These are phyloP conservation scores for Aspergillus clavatus DNA, from an alignment of 2,329 filamentous ascomycete species.

Conservation along the genomic window DNA sequence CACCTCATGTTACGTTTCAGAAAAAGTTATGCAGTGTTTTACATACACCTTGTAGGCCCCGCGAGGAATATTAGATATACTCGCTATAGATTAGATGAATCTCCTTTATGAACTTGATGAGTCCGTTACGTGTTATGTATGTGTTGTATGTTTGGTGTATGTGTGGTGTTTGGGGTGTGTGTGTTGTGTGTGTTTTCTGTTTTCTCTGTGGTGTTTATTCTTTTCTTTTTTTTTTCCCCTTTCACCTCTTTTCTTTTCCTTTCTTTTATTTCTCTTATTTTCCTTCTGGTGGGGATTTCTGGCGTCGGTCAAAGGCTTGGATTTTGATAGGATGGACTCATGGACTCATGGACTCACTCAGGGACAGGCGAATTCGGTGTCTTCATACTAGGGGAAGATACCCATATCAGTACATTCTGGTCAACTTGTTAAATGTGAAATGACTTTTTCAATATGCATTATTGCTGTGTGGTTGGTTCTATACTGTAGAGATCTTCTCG, in stretches of 20 bases:
- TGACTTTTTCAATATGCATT: too few species aligned
- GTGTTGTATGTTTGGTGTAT: slow-evolving; percentile 21
- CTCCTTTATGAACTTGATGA: slow-evolving; percentile 31
- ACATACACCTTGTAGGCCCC: slow-evolving; percentile 30
- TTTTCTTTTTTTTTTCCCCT: slow-evolving; percentile 5
- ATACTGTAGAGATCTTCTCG: too few species aligned
- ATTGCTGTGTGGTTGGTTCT: too few species aligned
- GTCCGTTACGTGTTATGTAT: slow-evolving; percentile 29
- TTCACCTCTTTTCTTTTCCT: slow-evolving; percentile 11
- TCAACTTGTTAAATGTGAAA: too few species aligned
- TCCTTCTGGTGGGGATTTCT: slow-evolving; percentile 5
- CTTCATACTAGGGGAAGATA: too few species aligned
- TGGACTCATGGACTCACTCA: too few species aligned
- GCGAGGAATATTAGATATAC: slow-evolving; percentile 22
- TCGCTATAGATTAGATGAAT: slow-evolving; percentile 37
- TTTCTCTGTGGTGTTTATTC: slow-evolving; percentile 8
- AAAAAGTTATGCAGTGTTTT: slow-evolving; percentile 29
- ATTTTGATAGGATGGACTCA: too few species aligned
- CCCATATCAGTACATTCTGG: too few species aligned
- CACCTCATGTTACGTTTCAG: slow-evolving; percentile 13
- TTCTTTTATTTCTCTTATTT: slow-evolving; percentile 7
- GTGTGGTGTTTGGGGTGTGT: slow-evolving; percentile 18
- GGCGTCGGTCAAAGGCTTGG: slow-evolving; percentile 4
- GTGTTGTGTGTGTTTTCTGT: slow-evolving; percentile 16
- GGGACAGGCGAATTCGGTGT: too few species aligned